Percentiles rank a stretch among this genome's conserved stretches.
Evolutionary conservation across 1,284 basidiomycete species (phyloP).

Genomic region (Ustilago shanxiensis): DNA sequence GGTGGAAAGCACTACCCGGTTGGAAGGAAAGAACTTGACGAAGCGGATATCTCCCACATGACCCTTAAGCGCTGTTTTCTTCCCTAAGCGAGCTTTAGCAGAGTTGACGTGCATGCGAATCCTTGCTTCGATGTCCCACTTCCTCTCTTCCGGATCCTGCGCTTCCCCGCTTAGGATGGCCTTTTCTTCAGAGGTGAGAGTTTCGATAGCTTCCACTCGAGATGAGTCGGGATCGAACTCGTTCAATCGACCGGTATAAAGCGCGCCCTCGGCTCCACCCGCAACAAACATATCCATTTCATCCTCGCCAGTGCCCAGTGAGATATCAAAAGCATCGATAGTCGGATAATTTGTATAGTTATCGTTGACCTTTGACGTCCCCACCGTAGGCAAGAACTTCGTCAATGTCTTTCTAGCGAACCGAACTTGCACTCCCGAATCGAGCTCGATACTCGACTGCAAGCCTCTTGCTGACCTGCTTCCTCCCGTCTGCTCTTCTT

Average conservation of each 20-base stretch:
- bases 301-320: constrained; percentile 29
- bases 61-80: constrained; percentile 47
- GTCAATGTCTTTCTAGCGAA: constrained; percentile 27
- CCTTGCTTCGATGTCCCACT: constrained; percentile 44
- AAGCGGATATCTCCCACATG: constrained; percentile 61
- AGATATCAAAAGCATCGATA: constrained; percentile 53
- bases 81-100: constrained; percentile 15
- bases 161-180: constrained; percentile 22
- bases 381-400: constrained; percentile 22
- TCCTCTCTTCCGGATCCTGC: constrained; percentile 27
- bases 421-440: constrained; percentile 20
- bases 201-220: constrained; percentile 8
- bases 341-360: constrained; percentile 51
- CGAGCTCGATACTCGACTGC: constrained; percentile 37
- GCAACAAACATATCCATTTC: constrained; percentile 47
- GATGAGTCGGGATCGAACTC: constrained; percentile 20
- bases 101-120: constrained; percentile 30
- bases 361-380: constrained; percentile 44
- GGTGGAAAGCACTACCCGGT: constrained; percentile 74
- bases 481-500: neutral
- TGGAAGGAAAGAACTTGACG: constrained; percentile 64
- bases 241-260: constrained; percentile 29
- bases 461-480: constrained; percentile 31
- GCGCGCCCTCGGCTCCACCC: constrained; percentile 50
- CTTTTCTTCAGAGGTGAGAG: constrained; percentile 23